These are phyloP conservation scores for Suillus weaverae DNA, from an alignment of 768 basidiomycete species.

Conservation along the genomic window DNA sequence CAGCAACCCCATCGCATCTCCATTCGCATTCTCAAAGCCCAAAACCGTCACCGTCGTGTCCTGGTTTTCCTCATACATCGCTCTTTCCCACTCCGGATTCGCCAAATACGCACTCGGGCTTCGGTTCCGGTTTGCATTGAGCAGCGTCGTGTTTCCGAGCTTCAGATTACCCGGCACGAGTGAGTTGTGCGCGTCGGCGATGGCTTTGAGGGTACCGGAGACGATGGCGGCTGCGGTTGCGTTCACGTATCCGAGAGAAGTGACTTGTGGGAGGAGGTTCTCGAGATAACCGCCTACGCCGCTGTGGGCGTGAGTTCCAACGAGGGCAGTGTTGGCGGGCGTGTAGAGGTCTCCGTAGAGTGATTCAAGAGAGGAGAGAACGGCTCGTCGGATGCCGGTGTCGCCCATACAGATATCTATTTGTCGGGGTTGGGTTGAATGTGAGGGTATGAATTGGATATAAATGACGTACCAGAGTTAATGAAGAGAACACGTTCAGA, in stretches of 20 bases:
- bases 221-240: conserved; percentile 75
- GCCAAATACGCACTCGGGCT: conserved; percentile 76
- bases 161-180: conserved; percentile 60
- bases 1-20: conserved; percentile 63
- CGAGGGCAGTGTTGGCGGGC: conserved; percentile 71
- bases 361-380: conserved; percentile 56
- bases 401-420: conserved; percentile 81
- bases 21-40: conserved; percentile 58
- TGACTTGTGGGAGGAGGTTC: conserved; percentile 75
- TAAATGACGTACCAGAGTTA: conserved; percentile 53
- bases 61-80: conserved; percentile 64
- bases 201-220: conserved; percentile 65
- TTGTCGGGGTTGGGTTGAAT: conserved; percentile 18
- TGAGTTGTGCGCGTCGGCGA: conserved; percentile 63
- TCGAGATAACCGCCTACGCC: conserved; percentile 81
- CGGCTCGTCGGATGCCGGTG: conserved; percentile 67
- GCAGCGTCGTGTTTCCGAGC: conserved; percentile 67
- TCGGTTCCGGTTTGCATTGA: conserved; percentile 71
- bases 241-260: conserved; percentile 70
- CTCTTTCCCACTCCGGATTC: conserved; percentile 71
- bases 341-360: conserved; percentile 66
- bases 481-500: conserved; percentile 69
- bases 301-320: conserved; percentile 72
- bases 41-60: conserved; percentile 74
- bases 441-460: background rate